Conservation (phyloP, 805 yeast genomes). For the Wickerhamomyces ciferrii region DNA sequence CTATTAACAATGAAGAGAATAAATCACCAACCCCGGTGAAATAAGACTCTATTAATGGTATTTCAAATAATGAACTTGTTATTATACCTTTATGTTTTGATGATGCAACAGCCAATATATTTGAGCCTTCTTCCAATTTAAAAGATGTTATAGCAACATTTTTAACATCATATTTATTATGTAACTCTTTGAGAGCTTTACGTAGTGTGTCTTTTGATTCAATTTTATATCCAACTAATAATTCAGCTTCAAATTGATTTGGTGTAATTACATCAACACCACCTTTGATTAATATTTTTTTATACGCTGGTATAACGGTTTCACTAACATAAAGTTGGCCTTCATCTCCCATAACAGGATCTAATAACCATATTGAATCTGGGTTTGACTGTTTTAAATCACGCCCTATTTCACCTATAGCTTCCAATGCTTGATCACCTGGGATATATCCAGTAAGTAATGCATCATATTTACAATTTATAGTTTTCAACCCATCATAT, state of each 20-base stretch:
- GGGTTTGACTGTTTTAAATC: conserved; percentile 30
- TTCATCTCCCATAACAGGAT: conserved; percentile 82
- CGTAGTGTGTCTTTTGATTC: conserved; percentile 31
- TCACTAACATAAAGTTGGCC: conserved; percentile 62
- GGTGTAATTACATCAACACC: conserved; percentile 78
- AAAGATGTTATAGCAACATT: conserved; percentile 69
- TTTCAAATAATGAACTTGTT: conserved; percentile 29
- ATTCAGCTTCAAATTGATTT: conserved; percentile 83
- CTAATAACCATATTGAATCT: conserved; percentile 49
- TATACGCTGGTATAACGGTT: conserved; percentile 55
- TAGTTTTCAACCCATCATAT: conserved; percentile 33
- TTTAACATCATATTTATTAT: conserved; percentile 40
- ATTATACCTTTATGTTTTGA: conserved; percentile 4
- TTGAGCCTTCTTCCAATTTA: conserved; percentile 17
- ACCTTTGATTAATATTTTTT: conserved; percentile 35
- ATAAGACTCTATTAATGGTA: conserved; percentile 67
- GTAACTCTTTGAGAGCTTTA: conserved; percentile 44
- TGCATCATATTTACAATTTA: conserved; percentile 40
- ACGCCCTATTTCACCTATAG: conserved; percentile 34
- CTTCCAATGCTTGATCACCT: conserved; percentile 41
- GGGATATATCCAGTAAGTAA: conserved; percentile 68
- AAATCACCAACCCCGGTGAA: conserved; percentile 96
- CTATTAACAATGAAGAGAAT: conserved; percentile 74
- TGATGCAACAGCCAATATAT: conserved; percentile 15
- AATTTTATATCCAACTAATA: conserved; percentile 52